Evolutionary conservation across 805 yeast genomes (phyloP), one percentile per base, ranked within the genome.

Genomic region (Metschnikowia koreensis): DNA sequence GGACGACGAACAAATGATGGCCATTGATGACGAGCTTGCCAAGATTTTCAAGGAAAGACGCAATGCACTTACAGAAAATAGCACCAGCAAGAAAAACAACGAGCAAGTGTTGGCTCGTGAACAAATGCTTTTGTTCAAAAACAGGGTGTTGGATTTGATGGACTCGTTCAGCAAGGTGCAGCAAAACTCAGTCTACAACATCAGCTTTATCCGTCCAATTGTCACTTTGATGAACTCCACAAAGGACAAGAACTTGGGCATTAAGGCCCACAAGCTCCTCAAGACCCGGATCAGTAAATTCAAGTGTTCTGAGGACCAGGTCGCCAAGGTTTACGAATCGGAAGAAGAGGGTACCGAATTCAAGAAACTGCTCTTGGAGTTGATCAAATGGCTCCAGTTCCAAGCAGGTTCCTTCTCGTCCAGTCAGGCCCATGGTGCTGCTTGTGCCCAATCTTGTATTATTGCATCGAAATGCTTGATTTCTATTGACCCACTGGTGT

Each of bases 1-100:
- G 96, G 96, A 92, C 54, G 97, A 92, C 67, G 97, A 92, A 61
- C 91, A 91, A 66, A 93, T 93, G 98, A 83, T 91, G 85, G 96
- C 92, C 17, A 80, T 93, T 60, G 98, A 93, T 65, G 87, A 79
- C 22, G 94, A 90, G 54, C 73, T 93, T 31, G 81, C 97, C 0
- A 79, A 79, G 48, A 93, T 93, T 50, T 93, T 93, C 77, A 82
- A 86, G 62, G 93, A 90, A 61, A 81, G 97, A 60, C 82, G 84
- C 58, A 83, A 81, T 54, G 87, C 88, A 0, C 67, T 89, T 48
- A 68, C 81, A 9, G 65, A 64, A 7, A 59, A 73, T 27, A 71
- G 73, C 33, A 70, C 80, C 2, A 87, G 76, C 65, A 81, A 80
- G 66, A 79, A 87, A 61, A 89, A 89, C 60, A 67, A 77, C 17